Evolutionary conservation across 2,329 filamentous ascomycete genomes (phyloP), one percentile per base, ranked within the genome.

Genomic region (Ophiostoma pallidulum): DNA sequence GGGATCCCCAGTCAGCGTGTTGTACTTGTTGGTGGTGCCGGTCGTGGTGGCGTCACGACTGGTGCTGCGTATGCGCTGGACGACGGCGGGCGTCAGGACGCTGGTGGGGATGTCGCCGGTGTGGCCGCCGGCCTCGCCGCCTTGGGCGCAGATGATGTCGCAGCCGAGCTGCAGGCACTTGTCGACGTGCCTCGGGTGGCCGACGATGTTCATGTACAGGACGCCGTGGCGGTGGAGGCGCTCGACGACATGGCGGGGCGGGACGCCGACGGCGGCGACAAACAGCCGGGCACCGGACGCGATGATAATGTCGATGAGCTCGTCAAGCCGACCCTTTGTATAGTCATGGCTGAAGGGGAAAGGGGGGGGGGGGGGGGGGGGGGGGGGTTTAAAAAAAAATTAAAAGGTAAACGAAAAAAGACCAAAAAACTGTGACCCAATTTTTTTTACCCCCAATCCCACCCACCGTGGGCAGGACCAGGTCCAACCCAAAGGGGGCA

Each of bases 161-260:
- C 82, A 87, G 56, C 90, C 92, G 51, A 90, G 78, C 43, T 91
- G 88, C 53, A 98, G 77, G 68, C 88, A 94, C 77, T 97, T 98
- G 70, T 88, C 78, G 54, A 95, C 91, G 72, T 98, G 92, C 82
- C 98, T 98, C 62, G 92, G 91, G 77, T 98, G 92, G 57, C 92
- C 92, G 65, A 98, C 90, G 92, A 98, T 98, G 82, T 98, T 98
- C 92, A 97, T 97, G 77, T 94, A 95, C 57, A 94, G 77, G 58
- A 98, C 78, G 57, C 90, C 90, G 61, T 80, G 72, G 62, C 80
- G 78, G 78, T 98, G 92, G 40, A 98, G 81, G 64, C 79, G 84
- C 57, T 97, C 89, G 60, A 98, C 89, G 51, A 96, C 83, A 57
- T 77, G 72, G 69, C 86, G 87, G 57, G 92, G 88, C 36, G 92